Conservation (phyloP, 2,329 filamentous ascomycete genomes). For the Sarocladiaceae sp. region DNA sequence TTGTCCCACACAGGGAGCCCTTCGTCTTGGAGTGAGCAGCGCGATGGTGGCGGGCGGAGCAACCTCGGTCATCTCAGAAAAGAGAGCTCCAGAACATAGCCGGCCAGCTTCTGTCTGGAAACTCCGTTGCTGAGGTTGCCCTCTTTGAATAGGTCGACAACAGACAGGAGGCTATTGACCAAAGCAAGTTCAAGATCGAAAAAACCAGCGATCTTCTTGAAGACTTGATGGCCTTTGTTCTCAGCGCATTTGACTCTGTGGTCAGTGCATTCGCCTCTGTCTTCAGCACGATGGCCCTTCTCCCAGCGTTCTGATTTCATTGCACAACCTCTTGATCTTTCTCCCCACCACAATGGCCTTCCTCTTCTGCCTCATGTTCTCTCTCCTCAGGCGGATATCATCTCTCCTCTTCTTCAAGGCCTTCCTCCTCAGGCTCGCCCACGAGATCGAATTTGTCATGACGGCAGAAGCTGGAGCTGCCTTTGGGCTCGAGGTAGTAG, state of each 20-base stretch:
- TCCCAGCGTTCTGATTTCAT: too few species aligned
- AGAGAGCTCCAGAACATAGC: constrained; percentile 17
- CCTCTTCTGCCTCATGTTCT: too few species aligned
- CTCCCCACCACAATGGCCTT: too few species aligned
- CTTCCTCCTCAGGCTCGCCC: too few species aligned
- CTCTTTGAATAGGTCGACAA: constrained; percentile 31
- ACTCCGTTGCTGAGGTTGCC: constrained; percentile 29
- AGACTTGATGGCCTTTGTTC: constrained; percentile 27
- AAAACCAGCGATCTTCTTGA: constrained; percentile 27
- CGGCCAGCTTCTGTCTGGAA: constrained; percentile 20
- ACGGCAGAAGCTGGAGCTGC: constrained; percentile 28
- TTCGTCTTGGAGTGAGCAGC: constrained; percentile 25
- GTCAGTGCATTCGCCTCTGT: too few species aligned
- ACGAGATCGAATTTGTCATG: constrained; percentile 29
- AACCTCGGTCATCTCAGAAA: constrained; percentile 22
- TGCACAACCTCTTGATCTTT: too few species aligned
- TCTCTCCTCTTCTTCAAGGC: too few species aligned
- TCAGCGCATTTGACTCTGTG: constrained; percentile 21
- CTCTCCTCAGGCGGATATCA: too few species aligned
- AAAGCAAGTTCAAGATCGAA: constrained; percentile 20
- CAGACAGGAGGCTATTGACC: constrained; percentile 25
- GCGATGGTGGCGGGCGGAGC: constrained; percentile 26
- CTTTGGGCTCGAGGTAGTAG: constrained; percentile 33
- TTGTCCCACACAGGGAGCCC: constrained; percentile 29
- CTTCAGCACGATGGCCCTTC: too few species aligned